Conservation (phyloP, 176 grass and related monocot genomes). For the Luzula sylvatica region DNA sequence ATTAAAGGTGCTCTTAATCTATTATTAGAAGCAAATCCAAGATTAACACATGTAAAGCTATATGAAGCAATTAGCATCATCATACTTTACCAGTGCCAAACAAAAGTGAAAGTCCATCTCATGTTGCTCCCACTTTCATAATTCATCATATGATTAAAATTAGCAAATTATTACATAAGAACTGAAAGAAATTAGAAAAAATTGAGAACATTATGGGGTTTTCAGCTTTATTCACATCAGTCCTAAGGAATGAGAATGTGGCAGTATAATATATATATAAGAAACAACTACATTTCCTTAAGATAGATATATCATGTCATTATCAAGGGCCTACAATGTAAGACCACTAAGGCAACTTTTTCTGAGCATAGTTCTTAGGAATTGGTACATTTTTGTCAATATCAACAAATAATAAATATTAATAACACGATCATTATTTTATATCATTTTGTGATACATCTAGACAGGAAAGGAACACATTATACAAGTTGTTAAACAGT, state of each 20-base stretch:
- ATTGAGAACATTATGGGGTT: neutral
- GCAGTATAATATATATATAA: neutral
- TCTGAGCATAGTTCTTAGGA: too few species aligned
- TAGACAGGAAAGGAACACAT: too few species aligned
- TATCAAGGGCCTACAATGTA: neutral
- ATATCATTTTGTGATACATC: too few species aligned
- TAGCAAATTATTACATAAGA: neutral
- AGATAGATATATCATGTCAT: slow-evolving; percentile 1
- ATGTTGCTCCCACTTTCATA: too few species aligned
- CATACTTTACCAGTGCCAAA: too few species aligned
- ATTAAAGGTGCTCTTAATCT: slow-evolving; percentile 3
- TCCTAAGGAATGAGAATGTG: neutral
- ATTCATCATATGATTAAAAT: too few species aligned
- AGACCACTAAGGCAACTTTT: slow-evolving; percentile 7
- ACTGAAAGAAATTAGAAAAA: neutral
- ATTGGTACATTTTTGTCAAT: too few species aligned
- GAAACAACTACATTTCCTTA: neutral
- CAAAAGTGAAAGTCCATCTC: too few species aligned
- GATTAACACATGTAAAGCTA: slow-evolving; percentile 16
- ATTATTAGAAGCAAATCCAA: slow-evolving; percentile 10
- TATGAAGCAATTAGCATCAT: too few species aligned
- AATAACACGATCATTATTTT: too few species aligned
- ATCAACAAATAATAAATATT: too few species aligned
- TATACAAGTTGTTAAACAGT: too few species aligned
- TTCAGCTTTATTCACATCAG: slow-evolving; percentile 17